Evolutionary conservation across 169 alveolate species (phyloP).

Genomic region (Cryptosporidium andersoni): DNA sequence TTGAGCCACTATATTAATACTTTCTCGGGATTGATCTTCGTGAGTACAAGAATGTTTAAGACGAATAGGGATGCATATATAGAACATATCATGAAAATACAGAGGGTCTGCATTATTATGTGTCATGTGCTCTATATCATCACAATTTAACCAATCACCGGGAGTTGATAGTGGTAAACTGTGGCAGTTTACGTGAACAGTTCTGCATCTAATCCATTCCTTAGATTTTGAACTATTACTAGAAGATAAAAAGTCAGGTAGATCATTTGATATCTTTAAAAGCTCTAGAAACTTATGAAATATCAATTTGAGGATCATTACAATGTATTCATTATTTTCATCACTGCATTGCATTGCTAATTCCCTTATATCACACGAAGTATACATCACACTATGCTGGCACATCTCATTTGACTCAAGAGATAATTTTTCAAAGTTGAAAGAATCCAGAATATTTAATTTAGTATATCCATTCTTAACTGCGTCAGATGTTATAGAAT

Average conservation of each 20-base stretch:
- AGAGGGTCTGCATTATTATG: slow-evolving; percentile 26
- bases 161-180: slow-evolving; percentile 67
- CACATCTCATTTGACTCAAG: slow-evolving; percentile 12
- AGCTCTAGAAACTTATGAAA: slow-evolving; percentile 29
- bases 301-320: slow-evolving; percentile 1
- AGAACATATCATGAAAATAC: slow-evolving; percentile 56
- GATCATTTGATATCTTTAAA: slow-evolving; percentile 1
- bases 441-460: slow-evolving; percentile 31
- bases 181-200: slow-evolving; percentile 52
- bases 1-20: slow-evolving; percentile 31
- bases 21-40: slow-evolving; percentile 38
- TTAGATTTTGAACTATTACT: neutral
- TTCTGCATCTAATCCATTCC: slow-evolving; percentile 32
- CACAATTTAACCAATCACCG: slow-evolving; percentile 49
- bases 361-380: slow-evolving; percentile 57
- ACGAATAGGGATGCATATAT: slow-evolving; percentile 42
- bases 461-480: slow-evolving; percentile 19
- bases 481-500: slow-evolving; percentile 13
- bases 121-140: slow-evolving; percentile 47
- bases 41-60: slow-evolving; percentile 54
- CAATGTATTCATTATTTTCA: slow-evolving; percentile 9
- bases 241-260: neutral
- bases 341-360: slow-evolving; percentile 34
- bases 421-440: slow-evolving; percentile 20
- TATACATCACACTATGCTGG: slow-evolving; percentile 61